These are phyloP conservation scores for Rutstroemia sp. DNA, from an alignment of 2,329 filamentous ascomycete species.

Conservation along the genomic window DNA sequence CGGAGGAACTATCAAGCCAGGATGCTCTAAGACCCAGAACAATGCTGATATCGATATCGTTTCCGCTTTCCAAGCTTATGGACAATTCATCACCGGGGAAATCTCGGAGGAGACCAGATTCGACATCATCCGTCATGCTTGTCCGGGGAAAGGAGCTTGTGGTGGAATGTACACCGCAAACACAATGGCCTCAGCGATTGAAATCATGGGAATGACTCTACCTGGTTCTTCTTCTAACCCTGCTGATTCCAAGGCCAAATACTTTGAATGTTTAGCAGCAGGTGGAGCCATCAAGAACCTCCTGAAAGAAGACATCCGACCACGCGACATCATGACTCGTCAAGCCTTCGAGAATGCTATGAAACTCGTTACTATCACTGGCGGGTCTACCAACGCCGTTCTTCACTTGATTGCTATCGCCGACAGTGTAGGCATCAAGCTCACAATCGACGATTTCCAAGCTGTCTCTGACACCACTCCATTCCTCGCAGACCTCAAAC, in stretches of 20 bases:
- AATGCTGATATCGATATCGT: slow-evolving; percentile 83
- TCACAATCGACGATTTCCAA: slow-evolving; percentile 84
- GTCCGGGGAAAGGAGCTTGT: slow-evolving; percentile 75
- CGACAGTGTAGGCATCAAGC: slow-evolving; percentile 71
- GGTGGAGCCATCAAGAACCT: slow-evolving; percentile 69
- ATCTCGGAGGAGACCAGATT: slow-evolving; percentile 88
- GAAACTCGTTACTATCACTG: slow-evolving; percentile 74
- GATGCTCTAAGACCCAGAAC: slow-evolving; percentile 69
- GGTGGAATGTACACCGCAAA: slow-evolving; percentile 81
- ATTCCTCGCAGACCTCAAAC: slow-evolving; percentile 76
- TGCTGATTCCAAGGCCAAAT: slow-evolving; percentile 65
- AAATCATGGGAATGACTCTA: slow-evolving; percentile 70
- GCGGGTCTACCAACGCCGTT: slow-evolving; percentile 80
- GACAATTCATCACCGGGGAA: slow-evolving; percentile 85
- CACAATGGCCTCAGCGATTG: slow-evolving; percentile 69
- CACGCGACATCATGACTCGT: slow-evolving; percentile 70
- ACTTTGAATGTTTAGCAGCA: slow-evolving; percentile 63
- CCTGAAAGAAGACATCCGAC: slow-evolving; percentile 68
- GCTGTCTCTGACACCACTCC: slow-evolving; percentile 70
- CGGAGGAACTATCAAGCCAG: slow-evolving; percentile 87
- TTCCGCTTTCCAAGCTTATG: slow-evolving; percentile 96
- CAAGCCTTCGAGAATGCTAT: slow-evolving; percentile 81
- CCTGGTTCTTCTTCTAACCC: slow-evolving; percentile 75
- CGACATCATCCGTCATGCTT: slow-evolving; percentile 90
- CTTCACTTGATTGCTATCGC: slow-evolving; percentile 80